A percentile compares a stretch with the other conserved stretches of the same genome.
Conservation (phyloP, 1,284 basidiomycete genomes). For the Ustilago nuda region DNA sequence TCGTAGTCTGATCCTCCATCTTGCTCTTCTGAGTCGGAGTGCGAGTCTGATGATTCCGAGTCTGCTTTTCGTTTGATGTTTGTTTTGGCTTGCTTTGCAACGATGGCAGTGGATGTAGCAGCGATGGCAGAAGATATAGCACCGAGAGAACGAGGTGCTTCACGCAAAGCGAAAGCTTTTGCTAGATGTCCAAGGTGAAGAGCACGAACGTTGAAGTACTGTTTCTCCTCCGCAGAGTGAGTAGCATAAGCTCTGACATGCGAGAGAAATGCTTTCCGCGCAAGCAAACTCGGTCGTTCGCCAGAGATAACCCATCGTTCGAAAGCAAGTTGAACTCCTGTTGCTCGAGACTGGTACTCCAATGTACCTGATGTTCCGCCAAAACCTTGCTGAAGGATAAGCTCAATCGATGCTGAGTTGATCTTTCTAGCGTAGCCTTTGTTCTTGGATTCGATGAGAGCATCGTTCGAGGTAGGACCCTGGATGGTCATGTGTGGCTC, state of each 20-base stretch:
- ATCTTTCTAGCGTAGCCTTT: constrained; percentile 31
- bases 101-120: constrained; percentile 11
- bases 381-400: constrained; percentile 76
- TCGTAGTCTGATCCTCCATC: constrained; percentile 45
- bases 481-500: constrained; percentile 43
- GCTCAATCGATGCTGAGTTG: constrained; percentile 38
- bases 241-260: constrained; percentile 97
- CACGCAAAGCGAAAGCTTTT: constrained; percentile 93
- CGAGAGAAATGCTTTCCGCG: constrained; percentile 88
- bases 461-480: not conserved
- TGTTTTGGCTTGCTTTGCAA: constrained; percentile 13
- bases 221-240: constrained; percentile 92
- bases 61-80: constrained; percentile 7
- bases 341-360: constrained; percentile 90
- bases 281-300: constrained; percentile 81
- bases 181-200: constrained; percentile 96
- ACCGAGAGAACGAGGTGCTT: constrained; percentile 81
- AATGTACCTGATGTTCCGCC: constrained; percentile 73
- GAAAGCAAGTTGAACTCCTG: constrained; percentile 93
- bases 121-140: constrained; percentile 30
- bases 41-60: not conserved
- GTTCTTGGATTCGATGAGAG: constrained; percentile 19
- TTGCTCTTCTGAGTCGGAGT: constrained; percentile 16
- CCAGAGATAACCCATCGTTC: constrained; percentile 89
- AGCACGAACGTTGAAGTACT: constrained; percentile 92